Evolutionary conservation across 768 basidiomycete genomes (phyloP).

Genomic region (Tulasnella sp.): DNA sequence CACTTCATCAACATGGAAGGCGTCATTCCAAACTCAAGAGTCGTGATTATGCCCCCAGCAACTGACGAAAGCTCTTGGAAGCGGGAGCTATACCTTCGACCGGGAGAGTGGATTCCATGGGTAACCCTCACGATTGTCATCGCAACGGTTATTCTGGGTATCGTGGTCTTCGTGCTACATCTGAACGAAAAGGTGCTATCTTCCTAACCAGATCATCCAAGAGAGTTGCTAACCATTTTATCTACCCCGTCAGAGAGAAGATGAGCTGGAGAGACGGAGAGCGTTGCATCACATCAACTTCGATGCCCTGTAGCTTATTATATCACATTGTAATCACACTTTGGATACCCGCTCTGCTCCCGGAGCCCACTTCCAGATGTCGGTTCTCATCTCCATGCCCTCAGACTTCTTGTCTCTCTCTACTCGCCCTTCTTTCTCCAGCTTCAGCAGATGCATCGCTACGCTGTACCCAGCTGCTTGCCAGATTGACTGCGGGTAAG

Average conservation of each 20-base stretch:
- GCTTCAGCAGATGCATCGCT: slow-evolving; percentile 66
- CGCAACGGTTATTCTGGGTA: slow-evolving; percentile 65
- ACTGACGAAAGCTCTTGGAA: slow-evolving; percentile 60
- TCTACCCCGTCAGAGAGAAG: slow-evolving; percentile 63
- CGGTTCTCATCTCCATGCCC: slow-evolving; percentile 2
- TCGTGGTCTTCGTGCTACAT: slow-evolving; percentile 83
- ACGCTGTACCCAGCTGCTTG: slow-evolving; percentile 66
- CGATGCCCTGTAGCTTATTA: slow-evolving; percentile 66
- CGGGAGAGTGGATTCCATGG: slow-evolving; percentile 97
- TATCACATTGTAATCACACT: not conserved
- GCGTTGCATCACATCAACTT: slow-evolving; percentile 97
- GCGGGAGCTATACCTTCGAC: slow-evolving; percentile 82
- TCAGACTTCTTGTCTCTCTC: not conserved
- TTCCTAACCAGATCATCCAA: not conserved
- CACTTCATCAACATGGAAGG: slow-evolving; percentile 94
- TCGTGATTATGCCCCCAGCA: slow-evolving; percentile 82
- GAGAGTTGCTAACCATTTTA: slow-evolving; percentile 18
- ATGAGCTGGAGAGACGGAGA: slow-evolving; percentile 83
- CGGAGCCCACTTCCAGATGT: not conserved
- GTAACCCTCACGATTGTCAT: slow-evolving; percentile 84
- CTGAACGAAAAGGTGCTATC: slow-evolving; percentile 80
- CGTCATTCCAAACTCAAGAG: slow-evolving; percentile 93
- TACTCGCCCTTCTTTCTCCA: slow-evolving; percentile 61
- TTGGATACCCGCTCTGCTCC: not conserved
- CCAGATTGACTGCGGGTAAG: slow-evolving; percentile 68